Evolutionary conservation across 2,329 filamentous ascomycete genomes (phyloP).

Genomic region (Proliferodiscus dingleyae): DNA sequence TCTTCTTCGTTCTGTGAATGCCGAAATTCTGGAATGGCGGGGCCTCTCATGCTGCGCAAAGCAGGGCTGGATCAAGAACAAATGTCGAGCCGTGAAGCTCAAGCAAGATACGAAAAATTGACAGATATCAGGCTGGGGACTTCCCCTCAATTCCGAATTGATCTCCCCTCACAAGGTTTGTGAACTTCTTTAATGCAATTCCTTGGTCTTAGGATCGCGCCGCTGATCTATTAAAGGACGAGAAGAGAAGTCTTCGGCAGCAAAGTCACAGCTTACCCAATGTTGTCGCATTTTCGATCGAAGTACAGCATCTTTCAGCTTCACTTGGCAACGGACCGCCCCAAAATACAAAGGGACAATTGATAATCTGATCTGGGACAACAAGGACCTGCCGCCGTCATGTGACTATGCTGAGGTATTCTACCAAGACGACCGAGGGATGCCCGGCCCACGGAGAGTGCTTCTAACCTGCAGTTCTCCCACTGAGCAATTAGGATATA

Average conservation of each 20-base stretch:
- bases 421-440: constrained; percentile 12
- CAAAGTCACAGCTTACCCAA: constrained; percentile 8
- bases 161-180: constrained; percentile 7
- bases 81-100: not conserved
- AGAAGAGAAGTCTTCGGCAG: constrained; percentile 2
- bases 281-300: constrained; percentile 12
- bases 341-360: constrained; percentile 9
- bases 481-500: not conserved
- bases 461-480: constrained; percentile 9
- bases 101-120: not conserved
- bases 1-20: constrained; percentile 7
- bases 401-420: constrained; percentile 12
- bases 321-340: constrained; percentile 12
- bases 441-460: constrained; percentile 7
- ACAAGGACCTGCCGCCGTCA: constrained; percentile 5
- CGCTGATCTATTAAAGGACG: not conserved
- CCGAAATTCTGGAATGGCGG: constrained; percentile 3
- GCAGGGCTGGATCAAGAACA: not conserved
- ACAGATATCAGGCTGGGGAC: not conserved
- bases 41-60: not conserved
- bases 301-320: constrained; percentile 10
- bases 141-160: constrained; percentile 1
- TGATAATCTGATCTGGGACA: constrained; percentile 8
- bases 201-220: not conserved
- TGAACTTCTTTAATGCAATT: not conserved